Conservation (phyloP, 768 basidiomycete genomes). For the Trametes cinnabarina region DNA sequence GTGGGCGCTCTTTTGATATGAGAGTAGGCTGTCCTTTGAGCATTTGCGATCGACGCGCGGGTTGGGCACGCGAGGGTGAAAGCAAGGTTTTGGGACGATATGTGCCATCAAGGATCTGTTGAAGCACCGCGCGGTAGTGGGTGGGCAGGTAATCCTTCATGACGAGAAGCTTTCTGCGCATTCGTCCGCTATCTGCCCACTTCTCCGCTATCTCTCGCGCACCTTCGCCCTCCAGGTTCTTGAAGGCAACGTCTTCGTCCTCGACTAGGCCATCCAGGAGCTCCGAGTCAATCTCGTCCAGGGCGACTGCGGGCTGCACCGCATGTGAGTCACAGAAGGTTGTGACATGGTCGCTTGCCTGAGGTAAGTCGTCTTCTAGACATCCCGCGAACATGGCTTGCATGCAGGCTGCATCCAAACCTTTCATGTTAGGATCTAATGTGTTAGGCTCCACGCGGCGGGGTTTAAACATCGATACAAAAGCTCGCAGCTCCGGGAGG, state of each 20-base stretch:
- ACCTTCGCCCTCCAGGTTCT: conserved; percentile 59
- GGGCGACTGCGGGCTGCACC: not conserved
- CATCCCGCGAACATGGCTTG: conserved; percentile 63
- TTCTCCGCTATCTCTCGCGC: conserved; percentile 44
- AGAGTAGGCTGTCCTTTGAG: not conserved
- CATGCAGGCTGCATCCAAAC: conserved; percentile 73
- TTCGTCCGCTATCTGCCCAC: conserved; percentile 54
- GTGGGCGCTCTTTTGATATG: not conserved
- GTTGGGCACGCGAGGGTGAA: conserved; percentile 9
- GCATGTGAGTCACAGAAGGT: conserved; percentile 5
- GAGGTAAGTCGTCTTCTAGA: conserved; percentile 32
- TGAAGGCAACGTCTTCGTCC: conserved; percentile 50
- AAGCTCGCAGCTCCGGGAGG: conserved; percentile 77
- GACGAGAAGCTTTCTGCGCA: conserved; percentile 42
- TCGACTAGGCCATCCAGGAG: conserved; percentile 21
- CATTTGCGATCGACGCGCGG: not conserved
- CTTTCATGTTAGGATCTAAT: conserved; percentile 47
- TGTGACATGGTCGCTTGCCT: conserved; percentile 5
- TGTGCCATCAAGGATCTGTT: conserved; percentile 27
- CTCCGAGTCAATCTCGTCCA: conserved; percentile 6
- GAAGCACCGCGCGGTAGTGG: conserved; percentile 35
- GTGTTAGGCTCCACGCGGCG: conserved; percentile 79
- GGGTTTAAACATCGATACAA: conserved; percentile 83
- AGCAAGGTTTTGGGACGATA: conserved; percentile 19
- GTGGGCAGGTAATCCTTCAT: conserved; percentile 45